Percentiles rank a stretch among this genome's conserved stretches.
Conservation (phyloP, 2,329 filamentous ascomycete genomes). For the Stagonosporopsis chrysanthemi region DNA sequence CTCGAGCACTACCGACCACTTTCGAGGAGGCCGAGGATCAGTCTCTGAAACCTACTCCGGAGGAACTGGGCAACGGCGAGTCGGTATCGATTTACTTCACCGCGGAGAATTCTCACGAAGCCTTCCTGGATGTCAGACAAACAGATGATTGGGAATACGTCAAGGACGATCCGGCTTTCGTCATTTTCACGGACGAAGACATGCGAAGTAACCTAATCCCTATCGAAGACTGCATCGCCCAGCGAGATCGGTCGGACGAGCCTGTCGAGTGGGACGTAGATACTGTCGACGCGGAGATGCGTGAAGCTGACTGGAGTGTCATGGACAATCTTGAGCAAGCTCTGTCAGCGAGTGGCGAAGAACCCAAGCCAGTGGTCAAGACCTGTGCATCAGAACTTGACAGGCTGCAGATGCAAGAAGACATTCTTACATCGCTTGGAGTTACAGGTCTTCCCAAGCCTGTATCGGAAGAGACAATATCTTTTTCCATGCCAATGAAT, state of each 20-base stretch:
- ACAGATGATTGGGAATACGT: conserved; percentile 60
- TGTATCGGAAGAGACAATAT: conserved; percentile 32
- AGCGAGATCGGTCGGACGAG: conserved; percentile 50
- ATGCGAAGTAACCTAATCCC: conserved; percentile 50
- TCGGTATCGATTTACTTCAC: conserved; percentile 61
- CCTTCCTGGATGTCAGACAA: conserved; percentile 56
- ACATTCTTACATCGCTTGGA: conserved; percentile 46
- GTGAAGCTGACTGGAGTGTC: conserved; percentile 46
- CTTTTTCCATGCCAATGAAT: conserved; percentile 16
- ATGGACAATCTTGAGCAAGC: conserved; percentile 53
- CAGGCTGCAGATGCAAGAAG: conserved; percentile 42
- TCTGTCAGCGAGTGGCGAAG: conserved; percentile 35
- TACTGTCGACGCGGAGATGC: conserved; percentile 44
- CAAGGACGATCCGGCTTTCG: conserved; percentile 59
- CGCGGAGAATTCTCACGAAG: conserved; percentile 53
- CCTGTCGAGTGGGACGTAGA: conserved; percentile 27
- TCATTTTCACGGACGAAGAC: conserved; percentile 53
- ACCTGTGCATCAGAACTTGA: conserved; percentile 9
- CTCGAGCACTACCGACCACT: conserved; percentile 52
- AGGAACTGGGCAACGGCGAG: conserved; percentile 50
- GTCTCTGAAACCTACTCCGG: conserved; percentile 48
- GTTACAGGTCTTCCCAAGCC: conserved; percentile 50
- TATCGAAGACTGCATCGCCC: conserved; percentile 53
- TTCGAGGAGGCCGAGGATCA: conserved; percentile 55
- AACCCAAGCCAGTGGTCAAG: conserved; percentile 11